phyloP scores from a whole-genome alignment of 192 early-diverging fungal genomes.

The Coemansia sp. region DNA sequence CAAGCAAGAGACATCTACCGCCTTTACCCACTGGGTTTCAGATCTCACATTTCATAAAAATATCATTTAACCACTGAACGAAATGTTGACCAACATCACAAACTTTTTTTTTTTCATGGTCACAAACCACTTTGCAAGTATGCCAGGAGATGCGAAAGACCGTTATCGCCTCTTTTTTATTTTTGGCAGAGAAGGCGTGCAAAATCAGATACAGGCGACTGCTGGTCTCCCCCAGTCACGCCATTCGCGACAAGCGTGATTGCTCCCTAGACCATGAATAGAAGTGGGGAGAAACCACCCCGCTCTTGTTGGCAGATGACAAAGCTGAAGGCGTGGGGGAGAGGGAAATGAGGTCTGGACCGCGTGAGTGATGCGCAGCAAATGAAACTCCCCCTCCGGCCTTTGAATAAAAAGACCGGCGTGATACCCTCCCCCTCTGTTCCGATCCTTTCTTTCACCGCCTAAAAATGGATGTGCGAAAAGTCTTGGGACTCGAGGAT shows the following conservation, averaged over 20 bases:
- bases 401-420: background rate
- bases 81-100: too few relatives aligned
- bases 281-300: too few relatives aligned
- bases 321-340: background rate
- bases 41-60: too few relatives aligned
- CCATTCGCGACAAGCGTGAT: background rate
- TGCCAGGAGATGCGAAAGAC: too few relatives aligned
- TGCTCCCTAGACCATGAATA: too few relatives aligned
- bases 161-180: background rate
- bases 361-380: conserved; percentile 6
- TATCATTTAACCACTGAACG: too few relatives aligned
- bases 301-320: background rate
- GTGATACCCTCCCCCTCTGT: background rate
- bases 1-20: too few relatives aligned
- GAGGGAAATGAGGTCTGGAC: conserved; percentile 1
- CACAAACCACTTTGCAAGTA: too few relatives aligned
- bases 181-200: background rate
- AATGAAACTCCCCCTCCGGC: background rate
- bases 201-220: background rate
- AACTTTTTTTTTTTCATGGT: too few relatives aligned
- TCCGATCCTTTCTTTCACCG: background rate
- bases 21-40: too few relatives aligned
- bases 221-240: background rate
- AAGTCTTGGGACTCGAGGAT: background rate
- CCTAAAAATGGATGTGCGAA: background rate